These are phyloP conservation scores for Salvia rosmarinus DNA, from an alignment of 257 asterid species.

Conservation along the genomic window DNA sequence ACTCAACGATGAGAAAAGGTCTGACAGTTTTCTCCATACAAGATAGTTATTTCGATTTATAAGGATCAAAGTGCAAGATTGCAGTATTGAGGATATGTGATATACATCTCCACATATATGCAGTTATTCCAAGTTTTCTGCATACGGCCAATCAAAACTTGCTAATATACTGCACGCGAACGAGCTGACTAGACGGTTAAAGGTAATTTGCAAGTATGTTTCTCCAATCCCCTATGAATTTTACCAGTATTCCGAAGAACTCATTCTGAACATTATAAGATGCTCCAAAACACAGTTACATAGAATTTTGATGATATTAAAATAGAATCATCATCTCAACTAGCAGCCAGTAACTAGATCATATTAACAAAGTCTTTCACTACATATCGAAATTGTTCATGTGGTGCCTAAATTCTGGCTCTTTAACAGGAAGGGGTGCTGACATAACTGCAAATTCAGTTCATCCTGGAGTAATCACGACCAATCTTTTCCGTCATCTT, in stretches of 20 bases:
- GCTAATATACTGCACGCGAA: constrained; percentile 74
- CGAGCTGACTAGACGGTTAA: constrained; percentile 65
- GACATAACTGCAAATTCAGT: constrained; percentile 79
- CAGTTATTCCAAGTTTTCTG: constrained; percentile 58
- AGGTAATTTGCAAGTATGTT: constrained; percentile 43
- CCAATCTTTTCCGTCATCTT: constrained; percentile 68
- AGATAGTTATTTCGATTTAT: background rate
- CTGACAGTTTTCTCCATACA: background rate
- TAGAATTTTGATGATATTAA: too few relatives aligned
- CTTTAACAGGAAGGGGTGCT: constrained; percentile 70
- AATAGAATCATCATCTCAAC: too few relatives aligned
- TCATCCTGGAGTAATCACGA: constrained; percentile 78
- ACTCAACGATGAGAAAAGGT: constrained; percentile 67
- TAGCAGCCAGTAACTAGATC: too few relatives aligned
- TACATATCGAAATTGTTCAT: too few relatives aligned
- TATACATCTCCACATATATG: background rate
- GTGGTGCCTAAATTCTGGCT: background rate
- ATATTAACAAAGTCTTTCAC: too few relatives aligned
- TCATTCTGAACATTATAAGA: too few relatives aligned
- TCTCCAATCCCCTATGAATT: too few relatives aligned
- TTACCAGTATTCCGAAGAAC: too few relatives aligned
- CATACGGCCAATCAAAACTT: constrained; percentile 91
- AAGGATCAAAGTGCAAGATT: background rate
- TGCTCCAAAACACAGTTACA: too few relatives aligned
- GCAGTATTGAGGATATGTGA: background rate